Conservation (phyloP, 2,329 filamentous ascomycete genomes). For the Fusarium siculi region DNA sequence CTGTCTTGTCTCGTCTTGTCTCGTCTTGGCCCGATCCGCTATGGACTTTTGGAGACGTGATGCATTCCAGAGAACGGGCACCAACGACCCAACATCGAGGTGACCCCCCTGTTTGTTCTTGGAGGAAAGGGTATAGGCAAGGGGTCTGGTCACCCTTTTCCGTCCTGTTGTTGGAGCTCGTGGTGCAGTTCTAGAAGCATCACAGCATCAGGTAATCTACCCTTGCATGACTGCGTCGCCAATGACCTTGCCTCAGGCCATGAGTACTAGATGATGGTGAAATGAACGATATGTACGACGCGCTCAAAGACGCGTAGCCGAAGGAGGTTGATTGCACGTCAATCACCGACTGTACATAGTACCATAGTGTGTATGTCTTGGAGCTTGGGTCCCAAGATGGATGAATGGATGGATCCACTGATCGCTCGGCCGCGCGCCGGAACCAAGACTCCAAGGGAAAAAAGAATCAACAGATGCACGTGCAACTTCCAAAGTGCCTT, state of each 20-base stretch:
- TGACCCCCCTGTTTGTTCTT: constrained; percentile 33
- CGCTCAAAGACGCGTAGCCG: constrained; percentile 28
- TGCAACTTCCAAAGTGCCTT: constrained; percentile 16
- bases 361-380: background rate
- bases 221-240: constrained; percentile 30
- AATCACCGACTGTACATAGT: constrained; percentile 7
- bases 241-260: constrained; percentile 29
- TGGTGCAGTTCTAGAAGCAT: constrained; percentile 38
- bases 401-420: constrained; percentile 30
- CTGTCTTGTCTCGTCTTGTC: background rate
- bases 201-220: constrained; percentile 38
- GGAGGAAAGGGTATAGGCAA: constrained; percentile 8
- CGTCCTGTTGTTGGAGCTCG: constrained; percentile 26
- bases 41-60: constrained; percentile 20
- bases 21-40: constrained; percentile 24
- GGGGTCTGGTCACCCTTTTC: constrained; percentile 6
- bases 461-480: constrained; percentile 33
- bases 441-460: constrained; percentile 8
- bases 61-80: constrained; percentile 32
- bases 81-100: constrained; percentile 9
- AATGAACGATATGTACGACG: constrained; percentile 25
- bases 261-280: constrained; percentile 20
- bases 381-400: background rate
- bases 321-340: constrained; percentile 14
- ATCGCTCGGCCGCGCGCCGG: constrained; percentile 35